Conservation (phyloP, 805 yeast species). For the Cyberlindnera maritima region DNA sequence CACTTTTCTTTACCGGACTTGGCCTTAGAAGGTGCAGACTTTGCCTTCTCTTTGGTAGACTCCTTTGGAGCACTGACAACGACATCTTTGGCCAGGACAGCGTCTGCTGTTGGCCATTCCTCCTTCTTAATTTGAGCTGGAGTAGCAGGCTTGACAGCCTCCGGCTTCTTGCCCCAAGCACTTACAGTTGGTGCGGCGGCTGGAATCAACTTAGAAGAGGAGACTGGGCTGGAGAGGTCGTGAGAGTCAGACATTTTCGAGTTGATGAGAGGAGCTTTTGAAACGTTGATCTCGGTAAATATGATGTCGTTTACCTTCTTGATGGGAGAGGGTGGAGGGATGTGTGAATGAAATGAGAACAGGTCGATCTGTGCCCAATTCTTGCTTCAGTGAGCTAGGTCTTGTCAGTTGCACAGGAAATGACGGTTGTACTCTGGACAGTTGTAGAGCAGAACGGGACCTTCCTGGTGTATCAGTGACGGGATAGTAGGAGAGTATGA, state of each 20-base stretch:
- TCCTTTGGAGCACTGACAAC: neutral
- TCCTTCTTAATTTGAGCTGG: constrained; percentile 12
- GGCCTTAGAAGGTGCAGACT: constrained; percentile 13
- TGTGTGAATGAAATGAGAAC: too few species aligned
- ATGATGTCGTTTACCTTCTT: neutral
- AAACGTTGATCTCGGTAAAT: neutral
- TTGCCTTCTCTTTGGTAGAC: constrained; percentile 1
- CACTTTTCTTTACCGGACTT: constrained; percentile 53
- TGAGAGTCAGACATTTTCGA: constrained; percentile 5
- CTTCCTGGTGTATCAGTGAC: neutral
- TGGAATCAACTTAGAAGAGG: constrained; percentile 25
- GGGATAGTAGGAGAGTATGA: neutral
- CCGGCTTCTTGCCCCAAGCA: constrained; percentile 26
- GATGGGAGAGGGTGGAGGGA: neutral
- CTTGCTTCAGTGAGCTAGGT: too few species aligned
- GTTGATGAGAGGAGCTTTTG: neutral
- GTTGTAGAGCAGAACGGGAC: too few species aligned
- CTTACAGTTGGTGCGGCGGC: constrained; percentile 28
- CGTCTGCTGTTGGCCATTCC: constrained; percentile 25
- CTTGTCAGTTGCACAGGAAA: too few species aligned
- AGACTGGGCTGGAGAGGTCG: constrained; percentile 12
- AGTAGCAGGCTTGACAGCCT: constrained; percentile 1
- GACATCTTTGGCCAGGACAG: constrained; percentile 10
- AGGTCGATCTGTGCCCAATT: too few species aligned
- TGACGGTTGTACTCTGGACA: neutral